Evolutionary conservation across 257 asterid species (phyloP).

Genomic region (Anisodus acutangulus): DNA sequence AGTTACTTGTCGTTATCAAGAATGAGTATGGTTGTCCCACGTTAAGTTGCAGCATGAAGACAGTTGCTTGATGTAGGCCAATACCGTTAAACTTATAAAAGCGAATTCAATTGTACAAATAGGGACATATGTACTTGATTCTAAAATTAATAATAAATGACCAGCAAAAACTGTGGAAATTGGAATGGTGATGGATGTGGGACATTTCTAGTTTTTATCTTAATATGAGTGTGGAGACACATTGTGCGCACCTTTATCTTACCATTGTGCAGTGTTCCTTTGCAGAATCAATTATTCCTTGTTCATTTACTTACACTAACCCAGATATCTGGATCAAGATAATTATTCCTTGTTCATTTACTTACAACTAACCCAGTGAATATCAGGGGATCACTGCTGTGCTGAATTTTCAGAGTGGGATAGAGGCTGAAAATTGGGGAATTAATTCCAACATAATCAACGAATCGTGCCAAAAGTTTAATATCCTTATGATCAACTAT

Average conservation of each 20-base stretch:
- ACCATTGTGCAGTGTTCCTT: constrained; percentile 21
- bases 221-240: background rate
- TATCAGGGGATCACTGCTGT: constrained; percentile 94
- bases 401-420: constrained; percentile 85
- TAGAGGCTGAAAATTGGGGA: constrained; percentile 94
- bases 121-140: background rate
- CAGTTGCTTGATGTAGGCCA: background rate
- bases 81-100: background rate
- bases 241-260: background rate
- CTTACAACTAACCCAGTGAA: constrained; percentile 41
- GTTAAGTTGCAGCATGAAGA: constrained; percentile 18
- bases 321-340: background rate
- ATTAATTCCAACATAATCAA: constrained; percentile 65
- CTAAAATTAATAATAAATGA: background rate
- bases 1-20: constrained; percentile 5
- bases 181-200: background rate
- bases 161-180: background rate
- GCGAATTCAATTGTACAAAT: background rate
- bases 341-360: constrained; percentile 31
- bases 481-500: constrained; percentile 87
- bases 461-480: constrained; percentile 74
- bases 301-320: constrained; percentile 33
- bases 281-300: constrained; percentile 26
- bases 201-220: background rate
- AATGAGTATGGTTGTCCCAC: constrained; percentile 23